Evolutionary conservation across 768 basidiomycete genomes (phyloP), one percentile per base, ranked within the genome.

Genomic region (Auricularia cornea): DNA sequence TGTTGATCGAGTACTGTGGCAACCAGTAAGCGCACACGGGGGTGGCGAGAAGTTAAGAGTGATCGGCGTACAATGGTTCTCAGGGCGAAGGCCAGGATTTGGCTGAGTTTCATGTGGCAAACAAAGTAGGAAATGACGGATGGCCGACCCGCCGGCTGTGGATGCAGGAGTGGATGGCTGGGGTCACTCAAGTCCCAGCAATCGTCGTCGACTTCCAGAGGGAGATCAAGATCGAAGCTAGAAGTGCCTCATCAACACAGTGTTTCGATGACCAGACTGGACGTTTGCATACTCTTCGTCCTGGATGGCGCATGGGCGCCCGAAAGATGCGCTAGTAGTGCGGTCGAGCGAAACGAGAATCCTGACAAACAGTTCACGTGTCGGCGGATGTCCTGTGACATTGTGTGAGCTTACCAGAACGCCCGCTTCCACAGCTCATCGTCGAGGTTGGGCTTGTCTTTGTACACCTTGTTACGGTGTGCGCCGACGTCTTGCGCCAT

Each of bases 131-230:
- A 68, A 3, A 89, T 75, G 2, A 70, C 71, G 1, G 84, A 85
- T 0, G 85, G 83, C 68, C 79, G 83, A 8, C 76, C 79, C 6
- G 74, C 68, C 1, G 90, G 90, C 70, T 91, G 90, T 61, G 82
- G 76, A 20, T 79, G 80, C 44, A 80, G 76, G 2, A 79, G 75
- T 0, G 83, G 83, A 20, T 57, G 30, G 62, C 74, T 68, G 31
- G 76, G 74, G 8, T 59, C 35, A 6, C 18, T 31, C 41, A 73
- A 74, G 20, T 84, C 80, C 91, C 90, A 94, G 70, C 85, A 92
- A 70, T 88, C 86, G 66, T 90, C 88, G 66, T 95, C 90, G 16
- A 93, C 87, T 72, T 92, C 90, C 5, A 85, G 74, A 1, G 87
- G 86, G 14, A 80, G 76, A 60, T 90, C 89, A 5, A 88, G 76